These are phyloP conservation scores for Streptanthus diversifolius DNA, from an alignment of 345 rosid genomes.

Conservation along the genomic window DNA sequence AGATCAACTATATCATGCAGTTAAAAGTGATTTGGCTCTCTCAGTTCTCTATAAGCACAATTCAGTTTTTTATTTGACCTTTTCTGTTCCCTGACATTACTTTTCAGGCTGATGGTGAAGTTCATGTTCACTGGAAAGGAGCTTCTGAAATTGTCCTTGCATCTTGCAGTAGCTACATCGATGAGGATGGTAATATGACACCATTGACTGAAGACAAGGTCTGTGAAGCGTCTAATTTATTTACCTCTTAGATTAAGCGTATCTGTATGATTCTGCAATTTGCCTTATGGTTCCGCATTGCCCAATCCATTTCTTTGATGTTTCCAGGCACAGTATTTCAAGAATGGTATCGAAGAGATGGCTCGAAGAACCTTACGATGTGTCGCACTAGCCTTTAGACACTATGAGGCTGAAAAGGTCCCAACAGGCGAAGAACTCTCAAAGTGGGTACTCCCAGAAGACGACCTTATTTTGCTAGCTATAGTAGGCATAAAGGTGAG, in stretches of 20 bases:
- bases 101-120: conserved; percentile 61
- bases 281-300: neutral
- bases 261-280: neutral
- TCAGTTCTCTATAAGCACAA: too few species aligned
- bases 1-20: too few species aligned
- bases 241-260: neutral
- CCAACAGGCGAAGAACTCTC: conserved; percentile 62
- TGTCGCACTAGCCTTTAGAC: conserved; percentile 79
- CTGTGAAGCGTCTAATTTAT: conserved; percentile 7
- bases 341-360: conserved; percentile 68
- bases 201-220: conserved; percentile 75
- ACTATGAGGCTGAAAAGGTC: conserved; percentile 57
- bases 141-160: conserved; percentile 94
- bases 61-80: too few species aligned
- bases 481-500: conserved; percentile 90
- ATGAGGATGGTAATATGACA: conserved; percentile 48
- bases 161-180: conserved; percentile 62
- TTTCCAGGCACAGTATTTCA: conserved; percentile 50
- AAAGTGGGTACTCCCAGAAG: conserved; percentile 80
- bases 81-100: neutral
- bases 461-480: conserved; percentile 82
- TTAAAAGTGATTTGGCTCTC: too few species aligned
- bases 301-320: neutral
- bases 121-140: conserved; percentile 97
- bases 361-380: conserved; percentile 85